phyloP scores from a whole-genome alignment of 169 alveolate species.

The Plasmodium knowlesi region DNA sequence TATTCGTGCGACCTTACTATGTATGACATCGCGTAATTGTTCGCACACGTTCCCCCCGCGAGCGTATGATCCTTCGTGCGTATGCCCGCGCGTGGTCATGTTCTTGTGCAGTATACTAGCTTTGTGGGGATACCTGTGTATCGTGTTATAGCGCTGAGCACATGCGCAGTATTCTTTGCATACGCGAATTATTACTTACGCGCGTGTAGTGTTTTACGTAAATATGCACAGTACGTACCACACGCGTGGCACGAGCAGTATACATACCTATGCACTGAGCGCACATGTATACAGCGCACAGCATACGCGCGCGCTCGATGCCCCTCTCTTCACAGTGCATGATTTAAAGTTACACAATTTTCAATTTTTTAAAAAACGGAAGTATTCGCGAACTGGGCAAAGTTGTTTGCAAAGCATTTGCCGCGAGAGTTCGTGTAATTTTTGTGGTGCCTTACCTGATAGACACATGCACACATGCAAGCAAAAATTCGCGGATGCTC shows the following conservation, averaged over 20 bases:
- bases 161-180: not conserved
- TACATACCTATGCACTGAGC: not conserved
- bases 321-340: not conserved
- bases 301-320: not conserved
- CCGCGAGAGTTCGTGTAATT: not conserved
- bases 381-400: not conserved
- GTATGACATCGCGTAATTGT: not conserved
- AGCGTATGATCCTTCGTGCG: not conserved
- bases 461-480: slow-evolving; percentile 68
- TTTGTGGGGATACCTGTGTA: not conserved
- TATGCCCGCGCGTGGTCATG: not conserved
- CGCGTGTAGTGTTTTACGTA: not conserved
- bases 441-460: slow-evolving; percentile 24
- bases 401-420: not conserved
- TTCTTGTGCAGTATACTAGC: not conserved
- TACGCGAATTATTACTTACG: not conserved
- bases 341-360: not conserved
- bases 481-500: slow-evolving; percentile 29
- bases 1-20: not conserved
- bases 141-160: not conserved
- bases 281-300: not conserved
- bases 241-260: not conserved
- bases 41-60: not conserved
- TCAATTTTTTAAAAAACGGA: not conserved
- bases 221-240: slow-evolving; percentile 1